Evolutionary conservation across 2,329 filamentous ascomycete species (phyloP).

Genomic region (Fonsecaea pedrosoi): DNA sequence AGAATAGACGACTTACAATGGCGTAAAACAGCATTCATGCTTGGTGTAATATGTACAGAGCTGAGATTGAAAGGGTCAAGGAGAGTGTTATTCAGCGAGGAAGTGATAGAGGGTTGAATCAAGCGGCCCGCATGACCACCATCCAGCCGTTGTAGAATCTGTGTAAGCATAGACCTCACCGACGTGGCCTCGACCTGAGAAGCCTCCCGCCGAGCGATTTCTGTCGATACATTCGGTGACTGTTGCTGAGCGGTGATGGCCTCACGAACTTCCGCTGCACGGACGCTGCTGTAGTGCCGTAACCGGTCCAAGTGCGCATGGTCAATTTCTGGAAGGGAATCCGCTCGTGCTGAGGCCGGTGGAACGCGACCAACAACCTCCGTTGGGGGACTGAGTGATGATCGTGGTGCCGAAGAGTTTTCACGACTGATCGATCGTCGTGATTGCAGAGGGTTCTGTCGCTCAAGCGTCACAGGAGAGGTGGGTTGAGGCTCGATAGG

Average conservation of each 20-base stretch:
- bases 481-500: constrained; percentile 18
- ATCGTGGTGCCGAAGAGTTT: neutral
- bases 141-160: constrained; percentile 28
- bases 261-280: constrained; percentile 17
- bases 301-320: constrained; percentile 19
- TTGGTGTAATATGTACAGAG: constrained; percentile 25
- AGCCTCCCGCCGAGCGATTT: constrained; percentile 3
- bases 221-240: constrained; percentile 2
- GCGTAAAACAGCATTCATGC: constrained; percentile 25
- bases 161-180: constrained; percentile 27
- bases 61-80: constrained; percentile 28
- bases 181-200: constrained; percentile 16
- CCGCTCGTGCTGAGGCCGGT: neutral
- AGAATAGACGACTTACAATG: constrained; percentile 22
- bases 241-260: constrained; percentile 18
- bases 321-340: constrained; percentile 4
- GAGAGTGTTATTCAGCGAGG: constrained; percentile 17
- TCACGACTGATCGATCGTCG: neutral
- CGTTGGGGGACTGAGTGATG: neutral
- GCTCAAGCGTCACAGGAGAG: neutral
- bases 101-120: constrained; percentile 12
- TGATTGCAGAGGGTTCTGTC: neutral
- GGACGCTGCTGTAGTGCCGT: constrained; percentile 26
- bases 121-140: constrained; percentile 18
- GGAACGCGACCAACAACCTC: constrained; percentile 5